Percentiles rank a stretch among this genome's conserved stretches.
These are phyloP conservation scores for Tolypocladium ovalisporum DNA, from an alignment of 2,329 filamentous ascomycete species.

Conservation along the genomic window DNA sequence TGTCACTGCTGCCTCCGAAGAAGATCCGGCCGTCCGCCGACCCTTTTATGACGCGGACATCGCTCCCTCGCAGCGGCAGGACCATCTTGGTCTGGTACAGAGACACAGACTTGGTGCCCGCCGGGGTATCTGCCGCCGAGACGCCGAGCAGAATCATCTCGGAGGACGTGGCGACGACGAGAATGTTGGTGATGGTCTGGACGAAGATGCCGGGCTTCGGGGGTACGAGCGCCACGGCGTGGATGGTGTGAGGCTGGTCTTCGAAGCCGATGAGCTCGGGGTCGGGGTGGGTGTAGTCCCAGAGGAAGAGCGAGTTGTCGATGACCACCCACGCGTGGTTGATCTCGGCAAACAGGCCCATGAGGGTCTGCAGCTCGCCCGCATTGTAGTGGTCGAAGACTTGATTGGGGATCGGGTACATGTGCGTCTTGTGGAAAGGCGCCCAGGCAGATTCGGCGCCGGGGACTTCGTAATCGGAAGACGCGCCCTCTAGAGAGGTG, in stretches of 20 bases:
- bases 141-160: constrained; percentile 86
- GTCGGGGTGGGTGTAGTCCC: constrained; percentile 93
- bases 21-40: constrained; percentile 87
- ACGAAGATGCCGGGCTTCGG: constrained; percentile 85
- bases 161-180: constrained; percentile 77
- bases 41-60: constrained; percentile 68
- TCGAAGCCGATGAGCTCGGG: constrained; percentile 88
- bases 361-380: constrained; percentile 77
- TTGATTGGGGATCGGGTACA: constrained; percentile 81
- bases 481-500: constrained; percentile 63
- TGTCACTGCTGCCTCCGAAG: constrained; percentile 70
- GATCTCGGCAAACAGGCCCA: constrained; percentile 91
- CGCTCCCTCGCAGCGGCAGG: constrained; percentile 62
- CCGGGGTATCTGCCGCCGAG: constrained; percentile 52
- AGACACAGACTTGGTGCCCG: constrained; percentile 60
- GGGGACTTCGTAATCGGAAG: constrained; percentile 82
- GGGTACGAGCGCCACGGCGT: constrained; percentile 76
- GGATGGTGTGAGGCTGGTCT: constrained; percentile 78
- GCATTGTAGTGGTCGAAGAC: constrained; percentile 90
- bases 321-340: constrained; percentile 94
- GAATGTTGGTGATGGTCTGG: constrained; percentile 70
- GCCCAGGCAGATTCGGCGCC: constrained; percentile 60
- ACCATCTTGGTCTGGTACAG: constrained; percentile 87
- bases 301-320: constrained; percentile 91
- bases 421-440: constrained; percentile 78